Evolutionary conservation across 345 rosid species (phyloP).

Genomic region (Syzygium aromaticum): DNA sequence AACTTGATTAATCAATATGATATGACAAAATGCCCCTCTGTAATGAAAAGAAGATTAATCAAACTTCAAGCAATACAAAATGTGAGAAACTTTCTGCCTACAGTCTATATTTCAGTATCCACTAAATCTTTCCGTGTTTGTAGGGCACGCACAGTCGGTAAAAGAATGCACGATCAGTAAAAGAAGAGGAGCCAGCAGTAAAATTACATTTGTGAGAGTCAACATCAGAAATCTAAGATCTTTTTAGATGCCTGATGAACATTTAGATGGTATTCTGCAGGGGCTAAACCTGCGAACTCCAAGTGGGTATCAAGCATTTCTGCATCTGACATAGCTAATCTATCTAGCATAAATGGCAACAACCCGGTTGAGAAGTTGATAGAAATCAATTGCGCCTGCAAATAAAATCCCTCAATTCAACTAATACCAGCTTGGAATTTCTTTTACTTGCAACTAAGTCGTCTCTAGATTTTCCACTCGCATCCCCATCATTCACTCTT

Average conservation of each 20-base stretch:
- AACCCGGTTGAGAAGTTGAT: neutral
- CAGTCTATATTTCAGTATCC: neutral
- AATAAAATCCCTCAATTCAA: neutral
- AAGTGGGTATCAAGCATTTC: neutral
- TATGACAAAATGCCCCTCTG: slow-evolving; percentile 37
- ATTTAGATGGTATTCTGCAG: too few relatives aligned
- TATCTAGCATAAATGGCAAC: neutral
- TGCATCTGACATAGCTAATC: neutral
- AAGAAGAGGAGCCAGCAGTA: neutral
- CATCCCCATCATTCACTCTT: neutral
- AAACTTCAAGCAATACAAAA: neutral
- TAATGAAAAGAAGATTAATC: neutral
- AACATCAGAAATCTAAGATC: neutral
- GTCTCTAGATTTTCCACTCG: neutral
- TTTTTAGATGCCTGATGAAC: neutral
- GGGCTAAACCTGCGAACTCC: neutral
- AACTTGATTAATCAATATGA: neutral
- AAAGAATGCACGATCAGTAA: neutral
- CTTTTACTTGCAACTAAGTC: neutral
- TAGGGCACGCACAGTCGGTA: neutral
- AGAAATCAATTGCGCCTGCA: neutral
- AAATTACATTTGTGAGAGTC: neutral
- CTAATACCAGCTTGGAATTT: neutral
- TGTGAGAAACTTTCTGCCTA: neutral
- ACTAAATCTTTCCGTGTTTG: neutral